Evolutionary conservation across 257 asterid genomes (phyloP).

Genomic region (Misopates orontium): DNA sequence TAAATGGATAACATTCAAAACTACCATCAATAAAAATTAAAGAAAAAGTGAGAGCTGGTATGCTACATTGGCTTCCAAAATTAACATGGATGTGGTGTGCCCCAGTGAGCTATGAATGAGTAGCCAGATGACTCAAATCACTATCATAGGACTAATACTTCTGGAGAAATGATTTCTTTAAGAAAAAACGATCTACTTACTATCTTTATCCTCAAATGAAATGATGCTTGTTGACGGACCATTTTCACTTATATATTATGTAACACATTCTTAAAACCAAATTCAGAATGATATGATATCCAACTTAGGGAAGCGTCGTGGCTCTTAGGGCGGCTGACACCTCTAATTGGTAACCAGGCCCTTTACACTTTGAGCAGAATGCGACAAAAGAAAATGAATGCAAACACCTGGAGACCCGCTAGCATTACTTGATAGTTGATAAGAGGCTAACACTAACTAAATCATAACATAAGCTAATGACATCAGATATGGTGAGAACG

Average conservation of each 20-base stretch:
- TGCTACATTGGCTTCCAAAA: constrained; percentile 13
- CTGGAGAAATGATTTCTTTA: neutral
- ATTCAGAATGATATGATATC: constrained; percentile 7
- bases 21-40: constrained; percentile 9
- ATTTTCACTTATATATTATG: neutral
- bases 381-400: too few species aligned
- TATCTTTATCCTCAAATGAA: neutral
- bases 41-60: neutral
- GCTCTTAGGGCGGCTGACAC: too few species aligned
- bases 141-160: neutral
- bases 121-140: neutral
- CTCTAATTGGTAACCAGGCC: too few species aligned
- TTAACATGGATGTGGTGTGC: neutral
- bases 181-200: neutral
- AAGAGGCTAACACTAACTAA: too few species aligned
- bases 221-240: neutral
- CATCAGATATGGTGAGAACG: too few species aligned
- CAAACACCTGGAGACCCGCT: too few species aligned
- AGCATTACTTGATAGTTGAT: too few species aligned
- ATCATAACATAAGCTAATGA: neutral
- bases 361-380: too few species aligned
- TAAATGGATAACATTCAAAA: constrained; percentile 19
- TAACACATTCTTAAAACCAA: constrained; percentile 12
- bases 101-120: constrained; percentile 12
- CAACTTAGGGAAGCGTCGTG: neutral